phyloP scores from a whole-genome alignment of 306 rosid genomes.

The Medicago lupulina region DNA sequence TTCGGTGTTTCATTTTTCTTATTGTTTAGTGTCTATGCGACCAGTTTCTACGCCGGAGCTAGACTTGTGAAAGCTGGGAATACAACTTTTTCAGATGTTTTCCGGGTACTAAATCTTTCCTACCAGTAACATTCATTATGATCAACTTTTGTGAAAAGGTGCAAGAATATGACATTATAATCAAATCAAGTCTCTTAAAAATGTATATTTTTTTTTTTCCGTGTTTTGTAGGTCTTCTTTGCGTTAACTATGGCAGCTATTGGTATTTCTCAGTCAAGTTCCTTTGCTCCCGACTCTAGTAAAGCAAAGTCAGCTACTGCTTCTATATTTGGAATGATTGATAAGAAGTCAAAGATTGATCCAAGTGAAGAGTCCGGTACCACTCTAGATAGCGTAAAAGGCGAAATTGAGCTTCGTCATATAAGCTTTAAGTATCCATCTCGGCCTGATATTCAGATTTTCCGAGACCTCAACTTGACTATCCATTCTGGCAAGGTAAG shows the following conservation, averaged over 20 bases:
- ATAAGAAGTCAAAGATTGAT: slow-evolving; percentile 66
- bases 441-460: slow-evolving; percentile 76
- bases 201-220: slow-evolving; percentile 8
- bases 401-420: slow-evolving; percentile 80
- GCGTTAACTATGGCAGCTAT: slow-evolving; percentile 85
- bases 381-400: slow-evolving; percentile 60
- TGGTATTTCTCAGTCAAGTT: slow-evolving; percentile 78
- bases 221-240: slow-evolving; percentile 70
- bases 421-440: slow-evolving; percentile 83
- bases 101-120: slow-evolving; percentile 52
- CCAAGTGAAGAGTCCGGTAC: slow-evolving; percentile 73
- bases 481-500: slow-evolving; percentile 83
- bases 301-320: slow-evolving; percentile 78
- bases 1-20: slow-evolving; percentile 77
- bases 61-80: slow-evolving; percentile 58
- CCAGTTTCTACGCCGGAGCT: slow-evolving; percentile 85
- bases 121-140: not conserved
- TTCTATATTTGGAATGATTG: slow-evolving; percentile 80
- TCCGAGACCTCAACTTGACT: slow-evolving; percentile 68
- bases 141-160: not conserved
- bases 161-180: not conserved
- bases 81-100: slow-evolving; percentile 64
- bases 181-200: slow-evolving; percentile 15
- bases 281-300: slow-evolving; percentile 67
- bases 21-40: slow-evolving; percentile 68